Evolutionary conservation across 257 asterid species (phyloP), one percentile per base, ranked within the genome.

Genomic region (Gentiana dahurica): DNA sequence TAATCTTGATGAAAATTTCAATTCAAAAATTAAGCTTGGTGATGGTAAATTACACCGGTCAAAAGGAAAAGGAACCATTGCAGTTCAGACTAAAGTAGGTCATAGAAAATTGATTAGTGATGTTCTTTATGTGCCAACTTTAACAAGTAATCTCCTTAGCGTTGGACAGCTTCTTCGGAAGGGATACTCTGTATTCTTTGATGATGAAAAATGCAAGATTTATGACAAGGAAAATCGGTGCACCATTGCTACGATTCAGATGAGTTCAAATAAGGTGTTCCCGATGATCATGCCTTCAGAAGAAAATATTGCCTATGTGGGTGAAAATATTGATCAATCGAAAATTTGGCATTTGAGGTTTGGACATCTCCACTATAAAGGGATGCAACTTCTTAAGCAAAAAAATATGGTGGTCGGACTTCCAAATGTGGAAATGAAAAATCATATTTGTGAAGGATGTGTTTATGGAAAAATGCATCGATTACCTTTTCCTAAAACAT

Each of bases 41-140:
- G 34, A 66, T 32, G 57, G 34, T 47, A 53, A 66, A 9, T 6
- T 15, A 15, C 44, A 45, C 45, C 7, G 48, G 1, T 33, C 48
- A 36, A 58, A 69, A 58, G 34, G 62, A 12, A 63, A 63, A 69
- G 45, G 65, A 8, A 58, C 12, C 34, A 5, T 53, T 10, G 41
- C 41, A 33, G 43, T 53, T 24, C 4, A 1, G 1, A 34, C 15
- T 3, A 8, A 34, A 34, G 0, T 2, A 32, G 57, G 57, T 34
- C 9, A 12, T 0, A 8, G 13, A 7, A 53, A 10, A 10, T 34
- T 34, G 4, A 53, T 44, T 44, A 6, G 11, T 44, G 49, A 44
- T 44, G 49, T 11, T 44, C 49, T 44, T 11, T 44, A 44, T 44
- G 49, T 44, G 9, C 49, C 49, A 11, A 11, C 9, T 5, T 44